These are phyloP conservation scores for Zopfia rhizophila DNA, from an alignment of 2,329 filamentous ascomycete species.

Conservation along the genomic window DNA sequence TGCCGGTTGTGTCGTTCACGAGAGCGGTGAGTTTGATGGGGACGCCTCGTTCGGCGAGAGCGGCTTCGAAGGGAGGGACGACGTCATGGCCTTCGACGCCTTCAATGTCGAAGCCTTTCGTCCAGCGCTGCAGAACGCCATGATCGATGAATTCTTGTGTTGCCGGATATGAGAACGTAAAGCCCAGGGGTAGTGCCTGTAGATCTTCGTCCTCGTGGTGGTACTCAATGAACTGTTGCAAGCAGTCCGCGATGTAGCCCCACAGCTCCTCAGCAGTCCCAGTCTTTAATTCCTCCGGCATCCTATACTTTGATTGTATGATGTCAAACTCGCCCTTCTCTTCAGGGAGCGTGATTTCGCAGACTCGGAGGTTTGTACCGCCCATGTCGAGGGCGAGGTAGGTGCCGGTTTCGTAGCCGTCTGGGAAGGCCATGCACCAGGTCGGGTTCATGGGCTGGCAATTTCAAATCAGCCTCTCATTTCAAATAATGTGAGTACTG, in stretches of 20 bases:
- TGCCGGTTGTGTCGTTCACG: constrained; percentile 98
- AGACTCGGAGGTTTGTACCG: constrained; percentile 94
- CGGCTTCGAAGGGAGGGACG: constrained; percentile 86
- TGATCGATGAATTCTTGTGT: constrained; percentile 95
- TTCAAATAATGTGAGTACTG: not conserved
- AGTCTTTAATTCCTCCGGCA: constrained; percentile 93
- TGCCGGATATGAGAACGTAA: constrained; percentile 96
- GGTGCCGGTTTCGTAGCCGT: constrained; percentile 86
- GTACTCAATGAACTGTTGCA: constrained; percentile 90
- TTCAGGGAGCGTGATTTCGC: constrained; percentile 89
- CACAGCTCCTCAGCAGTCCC: constrained; percentile 87
- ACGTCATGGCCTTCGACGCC: constrained; percentile 93
- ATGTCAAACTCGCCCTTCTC: constrained; percentile 94
- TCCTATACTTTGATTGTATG: constrained; percentile 94
- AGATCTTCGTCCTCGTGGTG: constrained; percentile 77
- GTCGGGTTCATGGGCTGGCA: constrained; percentile 94
- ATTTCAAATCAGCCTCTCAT: constrained; percentile 2
- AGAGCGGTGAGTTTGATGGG: constrained; percentile 93
- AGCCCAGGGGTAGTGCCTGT: constrained; percentile 80
- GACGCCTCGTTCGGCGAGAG: constrained; percentile 78
- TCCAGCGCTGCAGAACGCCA: constrained; percentile 93
- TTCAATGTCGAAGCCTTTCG: constrained; percentile 94
- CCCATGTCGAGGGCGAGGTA: constrained; percentile 96
- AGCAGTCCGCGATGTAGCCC: constrained; percentile 94
- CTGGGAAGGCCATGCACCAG: constrained; percentile 93